phyloP scores from a whole-genome alignment of 805 yeast species.

The Ogataea paraovalis region DNA sequence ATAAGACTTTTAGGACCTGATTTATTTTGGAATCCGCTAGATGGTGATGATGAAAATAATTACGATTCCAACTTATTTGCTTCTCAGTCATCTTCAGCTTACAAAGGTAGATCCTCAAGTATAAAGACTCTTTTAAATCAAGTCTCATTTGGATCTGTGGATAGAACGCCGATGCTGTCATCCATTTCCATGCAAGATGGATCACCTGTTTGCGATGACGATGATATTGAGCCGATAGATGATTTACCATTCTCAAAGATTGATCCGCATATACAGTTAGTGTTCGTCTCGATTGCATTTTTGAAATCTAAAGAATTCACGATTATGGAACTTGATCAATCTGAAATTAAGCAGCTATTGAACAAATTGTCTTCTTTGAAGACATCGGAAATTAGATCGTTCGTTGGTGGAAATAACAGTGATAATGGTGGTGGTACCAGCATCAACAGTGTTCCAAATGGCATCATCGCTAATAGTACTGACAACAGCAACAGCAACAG shows the following conservation, averaged over 20 bases:
- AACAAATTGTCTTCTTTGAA: slow-evolving; percentile 49
- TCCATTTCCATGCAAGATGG: slow-evolving; percentile 12
- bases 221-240: slow-evolving; percentile 23
- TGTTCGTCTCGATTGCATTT: slow-evolving; percentile 74
- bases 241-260: slow-evolving; percentile 53
- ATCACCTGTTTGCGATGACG: slow-evolving; percentile 1
- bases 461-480: not conserved
- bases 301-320: slow-evolving; percentile 75
- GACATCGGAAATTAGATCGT: slow-evolving; percentile 27
- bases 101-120: slow-evolving; percentile 28
- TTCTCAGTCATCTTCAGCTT: not conserved
- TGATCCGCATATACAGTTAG: slow-evolving; percentile 72
- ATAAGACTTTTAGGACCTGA: slow-evolving; percentile 48
- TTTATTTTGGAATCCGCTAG: slow-evolving; percentile 52
- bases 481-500: not conserved
- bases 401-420: slow-evolving; percentile 18
- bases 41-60: slow-evolving; percentile 20
- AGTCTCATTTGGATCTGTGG: slow-evolving; percentile 21
- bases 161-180: slow-evolving; percentile 28
- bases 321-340: slow-evolving; percentile 82
- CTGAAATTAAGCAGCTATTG: slow-evolving; percentile 78
- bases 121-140: slow-evolving; percentile 27
- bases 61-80: slow-evolving; percentile 1
- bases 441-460: not conserved
- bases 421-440: slow-evolving; percentile 1